phyloP scores from a whole-genome alignment of 805 yeast species.

The Wickerhamiella australiensis region DNA sequence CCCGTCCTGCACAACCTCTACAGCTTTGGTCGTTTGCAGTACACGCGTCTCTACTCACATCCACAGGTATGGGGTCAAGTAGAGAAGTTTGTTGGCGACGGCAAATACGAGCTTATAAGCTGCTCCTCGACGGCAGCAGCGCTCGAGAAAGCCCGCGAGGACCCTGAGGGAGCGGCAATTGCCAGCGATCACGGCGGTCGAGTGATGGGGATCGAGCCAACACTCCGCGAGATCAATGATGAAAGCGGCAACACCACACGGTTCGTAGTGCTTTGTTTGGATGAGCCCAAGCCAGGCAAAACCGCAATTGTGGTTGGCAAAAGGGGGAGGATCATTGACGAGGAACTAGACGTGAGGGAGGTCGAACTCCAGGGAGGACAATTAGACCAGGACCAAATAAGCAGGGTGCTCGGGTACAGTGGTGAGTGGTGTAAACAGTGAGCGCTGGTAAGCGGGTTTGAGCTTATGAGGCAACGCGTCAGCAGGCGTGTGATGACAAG shows the following conservation, averaged over 20 bases:
- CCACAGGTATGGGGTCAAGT: constrained; percentile 99
- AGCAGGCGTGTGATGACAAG: too few species aligned
- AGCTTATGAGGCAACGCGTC: too few species aligned
- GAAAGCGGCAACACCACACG: constrained; percentile 68
- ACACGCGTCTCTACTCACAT: constrained; percentile 64
- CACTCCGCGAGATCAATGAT: constrained; percentile 55
- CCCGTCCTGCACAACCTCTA: constrained; percentile 67
- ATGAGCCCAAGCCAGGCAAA: neutral
- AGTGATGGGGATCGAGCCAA: constrained; percentile 48
- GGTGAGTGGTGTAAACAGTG: too few species aligned
- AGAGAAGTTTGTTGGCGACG: constrained; percentile 37
- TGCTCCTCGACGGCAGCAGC: constrained; percentile 76
- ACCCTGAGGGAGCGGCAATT: constrained; percentile 49
- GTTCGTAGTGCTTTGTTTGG: constrained; percentile 44
- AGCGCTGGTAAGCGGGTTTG: too few species aligned
- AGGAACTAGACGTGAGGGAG: neutral
- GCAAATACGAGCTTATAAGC: constrained; percentile 41
- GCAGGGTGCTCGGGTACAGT: neutral
- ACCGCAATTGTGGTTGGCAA: neutral
- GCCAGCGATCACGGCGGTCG: constrained; percentile 59
- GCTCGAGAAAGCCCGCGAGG: constrained; percentile 46
- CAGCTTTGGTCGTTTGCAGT: constrained; percentile 32
- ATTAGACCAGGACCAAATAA: neutral
- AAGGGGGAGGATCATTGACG: neutral
- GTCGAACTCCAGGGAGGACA: neutral